Conservation (phyloP, 495 filamentous ascomycete genomes). For the Aspergillus coremiiformis region DNA sequence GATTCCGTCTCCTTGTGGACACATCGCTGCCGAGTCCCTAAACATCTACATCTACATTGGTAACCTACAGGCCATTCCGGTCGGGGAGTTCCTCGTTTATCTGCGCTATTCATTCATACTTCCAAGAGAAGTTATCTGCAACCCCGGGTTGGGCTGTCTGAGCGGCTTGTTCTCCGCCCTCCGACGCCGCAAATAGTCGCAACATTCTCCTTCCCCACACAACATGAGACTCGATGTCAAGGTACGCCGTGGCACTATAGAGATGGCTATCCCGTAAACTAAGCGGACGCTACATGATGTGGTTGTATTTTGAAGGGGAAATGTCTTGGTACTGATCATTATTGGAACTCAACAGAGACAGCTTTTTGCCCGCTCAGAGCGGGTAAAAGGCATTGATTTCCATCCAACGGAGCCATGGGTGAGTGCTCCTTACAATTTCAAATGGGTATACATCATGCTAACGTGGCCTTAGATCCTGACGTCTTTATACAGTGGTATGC, state of each 20-base stretch:
- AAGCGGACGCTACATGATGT: constrained; percentile 7
- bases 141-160: constrained; percentile 30
- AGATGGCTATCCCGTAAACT: too few species aligned
- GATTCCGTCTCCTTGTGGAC: constrained; percentile 42
- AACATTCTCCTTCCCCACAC: constrained; percentile 31
- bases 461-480: constrained; percentile 65
- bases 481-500: constrained; percentile 86
- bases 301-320: constrained; percentile 12
- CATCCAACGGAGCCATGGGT: constrained; percentile 93
- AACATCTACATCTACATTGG: constrained; percentile 4
- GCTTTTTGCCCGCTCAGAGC: constrained; percentile 76
- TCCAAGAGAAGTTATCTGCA: constrained; percentile 2
- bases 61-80: constrained; percentile 13
- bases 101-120: background rate
- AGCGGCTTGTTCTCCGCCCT: constrained; percentile 31
- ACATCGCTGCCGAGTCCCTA: constrained; percentile 28
- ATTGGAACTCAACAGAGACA: constrained; percentile 51
- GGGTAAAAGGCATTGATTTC: constrained; percentile 97
- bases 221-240: constrained; percentile 89
- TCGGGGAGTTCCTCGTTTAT: constrained; percentile 7
- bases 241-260: too few species aligned
- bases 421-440: constrained; percentile 19
- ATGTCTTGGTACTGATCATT: constrained; percentile 25
- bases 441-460: constrained; percentile 13
- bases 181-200: constrained; percentile 38